Evolutionary conservation across 805 yeast species (phyloP).

Genomic region (Ogataea trehaloabstinens): DNA sequence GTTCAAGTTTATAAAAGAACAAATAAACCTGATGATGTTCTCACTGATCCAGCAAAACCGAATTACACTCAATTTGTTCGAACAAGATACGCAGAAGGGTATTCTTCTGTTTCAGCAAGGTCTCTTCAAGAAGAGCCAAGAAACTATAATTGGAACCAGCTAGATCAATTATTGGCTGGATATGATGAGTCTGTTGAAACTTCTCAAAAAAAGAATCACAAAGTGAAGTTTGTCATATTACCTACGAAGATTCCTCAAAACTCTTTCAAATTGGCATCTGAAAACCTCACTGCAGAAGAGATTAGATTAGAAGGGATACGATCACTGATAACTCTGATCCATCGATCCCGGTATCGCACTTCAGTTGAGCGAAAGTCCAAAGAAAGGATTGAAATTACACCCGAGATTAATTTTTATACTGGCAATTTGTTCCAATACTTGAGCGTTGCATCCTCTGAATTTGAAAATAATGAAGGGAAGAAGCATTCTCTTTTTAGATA

Average conservation of each 20-base stretch:
- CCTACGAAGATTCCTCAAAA: constrained; percentile 72
- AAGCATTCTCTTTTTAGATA: constrained; percentile 22
- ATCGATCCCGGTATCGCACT: constrained; percentile 51
- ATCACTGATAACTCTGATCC: constrained; percentile 59
- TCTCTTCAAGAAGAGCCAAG: constrained; percentile 52
- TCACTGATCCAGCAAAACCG: constrained; percentile 20
- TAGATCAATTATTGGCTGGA: constrained; percentile 92
- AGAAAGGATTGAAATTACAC: constrained; percentile 49
- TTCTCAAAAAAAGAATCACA: constrained; percentile 51
- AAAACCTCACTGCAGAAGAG: constrained; percentile 76
- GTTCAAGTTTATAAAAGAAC: constrained; percentile 69
- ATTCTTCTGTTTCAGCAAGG: constrained; percentile 55
- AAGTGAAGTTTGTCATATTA: constrained; percentile 79
- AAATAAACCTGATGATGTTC: constrained; percentile 27
- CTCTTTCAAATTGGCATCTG: constrained; percentile 44
- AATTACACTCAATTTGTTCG: constrained; percentile 58
- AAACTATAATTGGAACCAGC: constrained; percentile 80
- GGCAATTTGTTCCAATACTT: constrained; percentile 75
- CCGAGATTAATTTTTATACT: constrained; percentile 84
- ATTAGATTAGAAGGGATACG: constrained; percentile 88
- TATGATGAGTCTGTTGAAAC: constrained; percentile 70
- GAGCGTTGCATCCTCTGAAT: constrained; percentile 31
- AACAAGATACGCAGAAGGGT: constrained; percentile 74
- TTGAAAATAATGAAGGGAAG: constrained; percentile 16
- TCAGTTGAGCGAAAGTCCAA: constrained; percentile 38